Evolutionary conservation across 495 filamentous ascomycete genomes (phyloP).

Genomic region (Pyronema domesticum): DNA sequence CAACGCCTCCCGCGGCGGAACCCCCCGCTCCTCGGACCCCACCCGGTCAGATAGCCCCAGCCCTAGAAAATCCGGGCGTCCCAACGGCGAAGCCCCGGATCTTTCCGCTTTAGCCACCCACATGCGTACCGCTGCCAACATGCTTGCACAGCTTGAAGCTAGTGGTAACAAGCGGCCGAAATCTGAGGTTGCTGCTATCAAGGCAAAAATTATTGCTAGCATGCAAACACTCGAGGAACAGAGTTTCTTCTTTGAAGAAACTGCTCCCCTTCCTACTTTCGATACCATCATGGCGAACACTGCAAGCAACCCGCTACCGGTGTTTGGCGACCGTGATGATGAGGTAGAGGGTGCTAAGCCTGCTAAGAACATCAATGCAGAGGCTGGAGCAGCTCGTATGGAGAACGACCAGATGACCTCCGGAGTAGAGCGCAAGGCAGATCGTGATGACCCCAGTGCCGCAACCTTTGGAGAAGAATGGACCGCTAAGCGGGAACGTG

Average conservation of each 20-base stretch:
- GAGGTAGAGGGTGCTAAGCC: slow-evolving; percentile 29
- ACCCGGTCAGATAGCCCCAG: slow-evolving; percentile 43
- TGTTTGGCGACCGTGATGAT: slow-evolving; percentile 22
- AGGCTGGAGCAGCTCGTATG: slow-evolving; percentile 56
- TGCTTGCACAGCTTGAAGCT: slow-evolving; percentile 58
- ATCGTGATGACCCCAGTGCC: slow-evolving; percentile 62
- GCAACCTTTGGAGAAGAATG: slow-evolving; percentile 66
- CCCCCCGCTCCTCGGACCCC: slow-evolving; percentile 43
- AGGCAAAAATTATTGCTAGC: slow-evolving; percentile 61
- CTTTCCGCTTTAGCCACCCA: slow-evolving; percentile 59
- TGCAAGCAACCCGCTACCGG: slow-evolving; percentile 3
- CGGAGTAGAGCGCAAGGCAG: slow-evolving; percentile 53
- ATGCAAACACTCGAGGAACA: slow-evolving; percentile 72
- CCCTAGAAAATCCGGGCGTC: slow-evolving; percentile 19
- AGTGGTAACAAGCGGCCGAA: slow-evolving; percentile 52
- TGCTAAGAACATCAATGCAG: slow-evolving; percentile 35
- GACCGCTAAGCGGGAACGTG: slow-evolving; percentile 57
- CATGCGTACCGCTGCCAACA: slow-evolving; percentile 63
- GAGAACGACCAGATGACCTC: slow-evolving; percentile 67
- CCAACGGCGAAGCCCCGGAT: slow-evolving; percentile 40
- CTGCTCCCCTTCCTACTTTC: slow-evolving; percentile 40
- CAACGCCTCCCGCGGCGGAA: slow-evolving; percentile 30
- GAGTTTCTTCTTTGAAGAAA: slow-evolving; percentile 47
- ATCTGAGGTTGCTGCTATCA: slow-evolving; percentile 55
- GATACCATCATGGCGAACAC: slow-evolving; percentile 52